Base-by-base conservation (phyloP, 805 yeast species). In the Schizosaccharomyces octosporus region DNA sequence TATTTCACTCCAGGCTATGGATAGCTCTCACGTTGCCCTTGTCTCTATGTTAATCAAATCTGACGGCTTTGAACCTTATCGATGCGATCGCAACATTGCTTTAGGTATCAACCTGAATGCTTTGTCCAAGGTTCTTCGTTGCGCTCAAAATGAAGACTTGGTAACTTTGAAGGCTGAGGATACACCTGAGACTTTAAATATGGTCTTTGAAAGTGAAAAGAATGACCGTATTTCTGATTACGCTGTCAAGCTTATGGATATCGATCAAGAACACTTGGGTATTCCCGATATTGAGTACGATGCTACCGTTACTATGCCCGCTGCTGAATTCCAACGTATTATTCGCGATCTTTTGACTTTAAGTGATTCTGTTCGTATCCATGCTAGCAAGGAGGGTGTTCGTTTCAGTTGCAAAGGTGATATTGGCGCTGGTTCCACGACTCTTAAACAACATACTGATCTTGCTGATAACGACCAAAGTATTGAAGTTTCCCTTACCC, bases 1-100 rank as follows among this genome's bases (percentile, higher is more conserved):
- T 66, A 84, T 93, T 69, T 84, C 94, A 11, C 90, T 94, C 27
- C 97, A 93, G 76, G 97, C 98, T 32, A 93, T 93, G 66, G 98
- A 93, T 74, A 94, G 88, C 71, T 88, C 98, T 32, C 87, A 97
- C 78, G 96, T 93, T 63, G 79, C 89, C 65, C 79, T 93, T 65
- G 95, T 90, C 51, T 85, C 95, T 24, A 76, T 93, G 65, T 80
- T 86, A 67, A 84, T 93, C 66, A 95, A 94, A 63, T 81, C 83
- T 65, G 89, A 85, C 64, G 89, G 95, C 13, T 93, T 93, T 76
- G 78, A 81, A 64, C 90, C 85, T 67, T 93, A 85, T 77, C 84
- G 98, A 78, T 89, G 97, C 74, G 98, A 93, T 75, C 83, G 93
- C 70, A 87, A 86, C 66, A 78, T 89, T 67, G 87, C 95, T 6